Percentiles rank a stretch among this genome's conserved stretches.
phyloP scores from a whole-genome alignment of 192 early-diverging fungal species.

The Oehlia diaphana region DNA sequence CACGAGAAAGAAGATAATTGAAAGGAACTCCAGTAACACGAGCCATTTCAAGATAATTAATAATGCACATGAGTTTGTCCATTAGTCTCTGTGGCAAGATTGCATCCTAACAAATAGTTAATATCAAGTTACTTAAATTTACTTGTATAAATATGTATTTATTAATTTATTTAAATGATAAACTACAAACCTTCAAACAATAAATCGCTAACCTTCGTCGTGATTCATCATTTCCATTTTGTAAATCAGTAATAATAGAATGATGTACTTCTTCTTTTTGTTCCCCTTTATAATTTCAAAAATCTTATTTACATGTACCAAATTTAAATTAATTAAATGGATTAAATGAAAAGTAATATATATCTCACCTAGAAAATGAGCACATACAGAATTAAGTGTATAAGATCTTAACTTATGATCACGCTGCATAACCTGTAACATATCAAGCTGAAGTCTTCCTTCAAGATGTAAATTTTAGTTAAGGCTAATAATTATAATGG shows the following conservation, averaged over 20 bases:
- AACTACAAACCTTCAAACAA: conserved; percentile 74
- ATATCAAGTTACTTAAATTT: not conserved
- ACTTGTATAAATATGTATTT: not conserved
- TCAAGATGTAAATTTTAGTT: conserved; percentile 53
- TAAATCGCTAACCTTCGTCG: conserved; percentile 93
- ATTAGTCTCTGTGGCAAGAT: conserved; percentile 89
- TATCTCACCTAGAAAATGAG: conserved; percentile 83
- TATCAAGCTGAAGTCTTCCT: conserved; percentile 90
- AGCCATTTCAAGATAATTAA: conserved; percentile 99
- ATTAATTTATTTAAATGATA: not conserved
- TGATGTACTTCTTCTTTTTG: conserved; percentile 99
- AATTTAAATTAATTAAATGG: not conserved
- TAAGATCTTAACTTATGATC: conserved; percentile 96
- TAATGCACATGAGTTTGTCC: conserved; percentile 96
- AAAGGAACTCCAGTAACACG: conserved; percentile 96
- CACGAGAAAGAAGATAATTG: conserved; percentile 89
- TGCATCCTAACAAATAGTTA: conserved; percentile 65
- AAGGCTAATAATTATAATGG: not conserved
- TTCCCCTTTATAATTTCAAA: conserved; percentile 59
- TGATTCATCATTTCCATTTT: conserved; percentile 94
- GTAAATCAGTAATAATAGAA: conserved; percentile 96
- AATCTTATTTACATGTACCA: not conserved
- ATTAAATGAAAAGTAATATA: not conserved
- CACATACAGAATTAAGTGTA: conserved; percentile 93
- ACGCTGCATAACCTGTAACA: conserved; percentile 91